Conservation (phyloP, 192 early-diverging fungal genomes). For the Coemansia guatemalensis region DNA sequence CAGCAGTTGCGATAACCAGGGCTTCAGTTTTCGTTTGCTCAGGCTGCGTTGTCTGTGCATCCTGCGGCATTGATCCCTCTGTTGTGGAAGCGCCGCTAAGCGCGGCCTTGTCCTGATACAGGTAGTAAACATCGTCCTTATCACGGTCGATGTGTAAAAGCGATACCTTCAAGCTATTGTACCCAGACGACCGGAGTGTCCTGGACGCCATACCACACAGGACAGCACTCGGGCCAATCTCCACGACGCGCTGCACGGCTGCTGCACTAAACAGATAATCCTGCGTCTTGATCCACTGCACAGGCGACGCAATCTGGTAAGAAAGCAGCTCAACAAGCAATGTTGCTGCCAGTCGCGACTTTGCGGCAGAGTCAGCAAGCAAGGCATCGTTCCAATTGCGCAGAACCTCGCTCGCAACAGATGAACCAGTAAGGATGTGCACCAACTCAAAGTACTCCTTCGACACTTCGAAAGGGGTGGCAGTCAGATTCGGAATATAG, state of each 20-base stretch:
- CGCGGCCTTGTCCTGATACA: not conserved
- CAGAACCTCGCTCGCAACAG: slow-evolving; percentile 65
- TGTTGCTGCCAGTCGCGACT: slow-evolving; percentile 72
- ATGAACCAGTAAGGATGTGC: slow-evolving; percentile 69
- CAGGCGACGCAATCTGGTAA: slow-evolving; percentile 91
- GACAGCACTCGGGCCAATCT: slow-evolving; percentile 84
- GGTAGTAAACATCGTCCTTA: slow-evolving; percentile 16
- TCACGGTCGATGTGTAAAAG: slow-evolving; percentile 23
- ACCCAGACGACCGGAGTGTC: not conserved
- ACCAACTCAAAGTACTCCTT: slow-evolving; percentile 77
- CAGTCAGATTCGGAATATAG: slow-evolving; percentile 96
- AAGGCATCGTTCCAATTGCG: slow-evolving; percentile 58
- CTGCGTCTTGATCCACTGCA: slow-evolving; percentile 95
- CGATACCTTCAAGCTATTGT: not conserved
- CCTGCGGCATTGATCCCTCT: not conserved
- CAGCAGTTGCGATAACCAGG: too few relatives aligned
- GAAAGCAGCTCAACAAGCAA: slow-evolving; percentile 89
- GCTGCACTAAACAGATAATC: slow-evolving; percentile 75
- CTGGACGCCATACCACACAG: slow-evolving; percentile 85
- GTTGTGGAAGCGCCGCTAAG: not conserved
- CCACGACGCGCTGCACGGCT: slow-evolving; percentile 79
- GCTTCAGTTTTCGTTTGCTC: not conserved
- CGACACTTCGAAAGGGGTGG: slow-evolving; percentile 78
- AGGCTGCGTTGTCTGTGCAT: not conserved
- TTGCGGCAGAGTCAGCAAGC: slow-evolving; percentile 47